phyloP scores from a whole-genome alignment of 768 basidiomycete species.

The Rhizopogon rudus region DNA sequence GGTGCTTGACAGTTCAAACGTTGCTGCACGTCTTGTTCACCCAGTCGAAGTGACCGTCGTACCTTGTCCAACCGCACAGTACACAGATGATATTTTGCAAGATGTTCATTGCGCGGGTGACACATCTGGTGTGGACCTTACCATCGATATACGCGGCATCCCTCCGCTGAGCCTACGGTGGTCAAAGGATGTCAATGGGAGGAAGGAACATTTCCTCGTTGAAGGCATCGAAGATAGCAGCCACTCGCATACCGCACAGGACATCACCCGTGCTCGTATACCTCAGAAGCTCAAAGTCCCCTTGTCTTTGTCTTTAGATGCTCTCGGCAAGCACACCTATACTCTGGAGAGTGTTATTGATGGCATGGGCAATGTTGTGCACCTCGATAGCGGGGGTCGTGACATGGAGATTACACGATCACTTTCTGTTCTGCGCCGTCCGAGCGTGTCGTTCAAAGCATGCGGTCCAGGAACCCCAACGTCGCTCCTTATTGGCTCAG shows the following conservation, averaged over 20 bases:
- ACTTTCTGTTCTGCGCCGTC: constrained; percentile 66
- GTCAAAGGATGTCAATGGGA: constrained; percentile 64
- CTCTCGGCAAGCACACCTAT: constrained; percentile 66
- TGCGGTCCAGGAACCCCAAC: constrained; percentile 70
- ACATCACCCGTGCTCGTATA: constrained; percentile 20
- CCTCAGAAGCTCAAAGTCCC: constrained; percentile 66
- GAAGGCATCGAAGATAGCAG: constrained; percentile 76
- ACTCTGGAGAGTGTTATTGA: constrained; percentile 81
- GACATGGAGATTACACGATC: constrained; percentile 52
- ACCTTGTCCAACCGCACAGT: constrained; percentile 78
- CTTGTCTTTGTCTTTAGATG: constrained; percentile 55
- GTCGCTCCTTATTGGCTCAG: constrained; percentile 66
- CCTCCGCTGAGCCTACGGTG: constrained; percentile 76
- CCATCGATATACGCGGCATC: constrained; percentile 65
- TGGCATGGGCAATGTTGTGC: constrained; percentile 71
- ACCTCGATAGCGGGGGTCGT: constrained; percentile 31
- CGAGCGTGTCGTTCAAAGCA: constrained; percentile 64
- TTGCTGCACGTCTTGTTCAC: constrained; percentile 67
- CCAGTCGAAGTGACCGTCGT: constrained; percentile 65
- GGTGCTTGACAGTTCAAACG: constrained; percentile 63
- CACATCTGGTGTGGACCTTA: constrained; percentile 48
- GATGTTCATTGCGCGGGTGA: constrained; percentile 68
- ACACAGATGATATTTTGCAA: constrained; percentile 39
- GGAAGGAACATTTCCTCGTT: constrained; percentile 67
- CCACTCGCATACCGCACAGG: constrained; percentile 25